Evolutionary conservation across 306 rosid genomes (phyloP).

Genomic region (Cucurbita argyrosperma): DNA sequence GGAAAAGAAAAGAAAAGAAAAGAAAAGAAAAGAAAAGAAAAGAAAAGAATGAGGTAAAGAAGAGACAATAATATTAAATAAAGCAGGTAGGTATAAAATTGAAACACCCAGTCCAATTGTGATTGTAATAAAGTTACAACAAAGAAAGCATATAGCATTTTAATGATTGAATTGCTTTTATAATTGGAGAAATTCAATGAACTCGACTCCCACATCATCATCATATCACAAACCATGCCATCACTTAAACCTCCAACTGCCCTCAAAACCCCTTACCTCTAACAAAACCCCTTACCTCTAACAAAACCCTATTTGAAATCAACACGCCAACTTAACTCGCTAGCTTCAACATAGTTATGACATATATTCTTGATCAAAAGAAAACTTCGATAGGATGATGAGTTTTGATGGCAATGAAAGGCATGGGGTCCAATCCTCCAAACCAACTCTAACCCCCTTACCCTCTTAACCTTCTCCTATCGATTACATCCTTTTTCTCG

Average conservation of each 20-base stretch:
- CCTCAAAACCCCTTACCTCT: not conserved
- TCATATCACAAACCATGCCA: not conserved
- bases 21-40: not conserved
- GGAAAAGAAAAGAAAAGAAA: not conserved
- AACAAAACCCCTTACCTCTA: not conserved
- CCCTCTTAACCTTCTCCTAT: not conserved
- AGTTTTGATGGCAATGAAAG: not conserved
- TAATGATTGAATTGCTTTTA: constrained; percentile 5
- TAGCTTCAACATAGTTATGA: no score
- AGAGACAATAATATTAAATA: constrained; percentile 6
- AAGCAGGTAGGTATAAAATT: not conserved
- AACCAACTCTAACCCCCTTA: not conserved
- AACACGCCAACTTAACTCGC: no score
- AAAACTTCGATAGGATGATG: not conserved
- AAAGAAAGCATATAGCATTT: not conserved
- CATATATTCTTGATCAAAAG: no score
- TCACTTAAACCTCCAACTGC: not conserved
- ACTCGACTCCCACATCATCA: not conserved
- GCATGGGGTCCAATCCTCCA: not conserved
- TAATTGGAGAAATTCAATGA: constrained; percentile 4
- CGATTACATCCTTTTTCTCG: not conserved
- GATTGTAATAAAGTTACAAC: not conserved
- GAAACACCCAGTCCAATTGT: constrained; percentile 1
- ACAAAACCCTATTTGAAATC: not conserved
- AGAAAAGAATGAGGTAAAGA: not conserved